Evolutionary conservation across 2,329 filamentous ascomycete genomes (phyloP), one percentile per base, ranked within the genome.

Genomic region (Nothomitra cinnamomea): DNA sequence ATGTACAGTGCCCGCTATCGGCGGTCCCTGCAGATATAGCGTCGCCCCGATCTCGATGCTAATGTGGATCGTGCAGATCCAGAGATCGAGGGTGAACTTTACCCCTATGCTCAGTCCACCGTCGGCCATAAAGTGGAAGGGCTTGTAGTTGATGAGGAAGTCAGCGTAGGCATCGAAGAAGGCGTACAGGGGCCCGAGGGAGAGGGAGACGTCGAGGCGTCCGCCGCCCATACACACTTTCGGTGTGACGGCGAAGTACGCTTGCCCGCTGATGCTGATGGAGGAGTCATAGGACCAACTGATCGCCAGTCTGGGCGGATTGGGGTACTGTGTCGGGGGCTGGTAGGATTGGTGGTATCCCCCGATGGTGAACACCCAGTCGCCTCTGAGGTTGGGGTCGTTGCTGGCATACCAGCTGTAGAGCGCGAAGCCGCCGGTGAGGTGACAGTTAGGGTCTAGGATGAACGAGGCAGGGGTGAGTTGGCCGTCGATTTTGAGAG

Each of bases 211-310:
- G 17, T 64, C 58, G 0, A 73, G 58, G 0, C 59, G 52, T 0
- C 65, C 69, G 2, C 71, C 70, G 3, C 58, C 69, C 71, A 73
- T 73, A 56, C 63, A 67, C 0, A 55, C 59, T 51, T 71, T 70
- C 4, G 70, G 69, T 0, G 70, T 73, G 25, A 74, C 67, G 28
- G 70, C 70, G 50, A 72, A 72, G 60, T 72, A 73, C 0, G 69
- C 66, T 53, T 71, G 55, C 1, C 70, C 70, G 2, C 56, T 56
- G 47, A 74, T 65, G 1, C 51, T 61, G 22, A 73, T 56, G 0
- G 53, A 56, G 6, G 54, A 53, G 17, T 61, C 62, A 10, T 68
- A 55, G 1, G 53, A 51, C 66, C 68, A 72, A 53, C 56, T 60
- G 52, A 72, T 70, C 6, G 60, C 65, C 0, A 73, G 59, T 0